Evolutionary conservation across 768 basidiomycete species (phyloP).

Genomic region (Clavulina sp.): DNA sequence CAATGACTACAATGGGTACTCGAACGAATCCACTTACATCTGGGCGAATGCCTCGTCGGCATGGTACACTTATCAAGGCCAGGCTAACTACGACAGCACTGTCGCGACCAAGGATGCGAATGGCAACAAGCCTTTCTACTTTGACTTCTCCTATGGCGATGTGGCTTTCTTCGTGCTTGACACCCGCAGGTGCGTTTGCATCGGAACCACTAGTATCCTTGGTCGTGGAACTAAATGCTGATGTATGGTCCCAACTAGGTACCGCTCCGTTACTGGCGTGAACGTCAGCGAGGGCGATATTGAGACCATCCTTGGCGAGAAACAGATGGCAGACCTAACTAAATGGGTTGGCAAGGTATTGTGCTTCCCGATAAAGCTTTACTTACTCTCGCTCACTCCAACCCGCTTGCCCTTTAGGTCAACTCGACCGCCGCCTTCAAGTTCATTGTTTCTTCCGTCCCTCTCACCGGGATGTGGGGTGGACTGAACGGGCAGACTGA

Average conservation of each 20-base stretch:
- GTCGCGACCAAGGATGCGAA: conserved; percentile 22
- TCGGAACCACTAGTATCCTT: conserved; percentile 3
- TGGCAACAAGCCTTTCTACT: conserved; percentile 32
- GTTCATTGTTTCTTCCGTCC: conserved; percentile 57
- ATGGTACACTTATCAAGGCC: conserved; percentile 43
- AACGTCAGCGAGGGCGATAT: conserved; percentile 18
- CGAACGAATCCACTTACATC: conserved; percentile 33
- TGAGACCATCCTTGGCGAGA: conserved; percentile 52
- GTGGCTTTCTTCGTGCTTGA: conserved; percentile 65
- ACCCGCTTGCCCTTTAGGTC: conserved; percentile 22
- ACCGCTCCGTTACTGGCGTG: conserved; percentile 12
- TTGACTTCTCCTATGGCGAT: conserved; percentile 46
- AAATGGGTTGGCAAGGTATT: conserved; percentile 42
- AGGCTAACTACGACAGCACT: conserved; percentile 34
- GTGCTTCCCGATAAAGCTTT: neutral
- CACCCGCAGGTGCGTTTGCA: conserved; percentile 41
- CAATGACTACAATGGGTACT: conserved; percentile 47
- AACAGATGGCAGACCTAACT: conserved; percentile 41
- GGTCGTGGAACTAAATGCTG: neutral
- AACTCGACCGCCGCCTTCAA: conserved; percentile 61
- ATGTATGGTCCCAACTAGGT: neutral
- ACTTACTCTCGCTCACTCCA: neutral
- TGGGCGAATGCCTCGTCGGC: conserved; percentile 43
- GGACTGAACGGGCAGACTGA: conserved; percentile 37
- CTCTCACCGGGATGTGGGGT: conserved; percentile 57